These are phyloP conservation scores for Aaosphaeria arxii DNA, from an alignment of 2,329 filamentous ascomycete genomes.

Conservation along the genomic window DNA sequence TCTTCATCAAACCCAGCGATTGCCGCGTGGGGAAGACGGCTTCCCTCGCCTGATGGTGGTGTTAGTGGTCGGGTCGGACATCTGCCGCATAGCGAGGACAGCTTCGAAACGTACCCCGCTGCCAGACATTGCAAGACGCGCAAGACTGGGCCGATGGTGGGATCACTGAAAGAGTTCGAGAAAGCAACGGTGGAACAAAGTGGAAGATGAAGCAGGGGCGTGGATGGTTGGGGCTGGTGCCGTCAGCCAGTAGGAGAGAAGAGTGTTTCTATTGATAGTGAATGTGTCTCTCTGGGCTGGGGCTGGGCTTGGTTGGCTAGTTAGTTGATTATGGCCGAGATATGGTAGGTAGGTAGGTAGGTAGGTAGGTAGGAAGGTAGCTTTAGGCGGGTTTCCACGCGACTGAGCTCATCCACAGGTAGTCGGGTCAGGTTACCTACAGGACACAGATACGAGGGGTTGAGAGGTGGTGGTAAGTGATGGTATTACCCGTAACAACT, in stretches of 20 bases:
- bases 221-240: background rate
- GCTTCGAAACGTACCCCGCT: constrained; percentile 44
- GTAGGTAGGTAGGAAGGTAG: background rate
- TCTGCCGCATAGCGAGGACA: constrained; percentile 18
- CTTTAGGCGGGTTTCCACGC: no score
- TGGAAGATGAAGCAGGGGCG: background rate
- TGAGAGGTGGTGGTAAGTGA: no score
- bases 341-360: background rate
- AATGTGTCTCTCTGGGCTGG: no score
- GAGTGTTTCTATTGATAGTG: background rate
- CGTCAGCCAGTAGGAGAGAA: background rate
- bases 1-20: constrained; percentile 95
- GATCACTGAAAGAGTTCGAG: background rate
- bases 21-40: constrained; percentile 97
- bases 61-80: constrained; percentile 12
- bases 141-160: constrained; percentile 13
- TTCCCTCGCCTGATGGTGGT: constrained; percentile 72
- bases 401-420: no score
- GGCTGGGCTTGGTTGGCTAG: background rate
- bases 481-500: no score
- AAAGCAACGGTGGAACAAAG: background rate
- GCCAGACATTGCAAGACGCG: constrained; percentile 52
- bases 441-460: no score
- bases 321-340: background rate
- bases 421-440: no score